These are phyloP conservation scores for Yamadazyma dushanensis DNA, from an alignment of 1,139 yeast species.

Conservation along the genomic window DNA sequence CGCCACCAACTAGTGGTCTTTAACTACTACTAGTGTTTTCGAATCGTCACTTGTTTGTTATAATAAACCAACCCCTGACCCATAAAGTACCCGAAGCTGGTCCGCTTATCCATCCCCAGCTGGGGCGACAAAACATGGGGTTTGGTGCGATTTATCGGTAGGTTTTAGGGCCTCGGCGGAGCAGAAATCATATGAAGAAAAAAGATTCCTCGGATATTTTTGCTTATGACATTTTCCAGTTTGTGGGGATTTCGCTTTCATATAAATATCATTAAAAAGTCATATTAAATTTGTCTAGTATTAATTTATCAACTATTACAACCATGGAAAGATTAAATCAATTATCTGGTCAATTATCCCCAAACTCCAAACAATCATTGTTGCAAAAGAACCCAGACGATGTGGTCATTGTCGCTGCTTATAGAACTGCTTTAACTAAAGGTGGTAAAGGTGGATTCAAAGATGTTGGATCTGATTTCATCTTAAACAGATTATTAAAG, in stretches of 20 bases:
- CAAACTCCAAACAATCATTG: slow-evolving; percentile 44
- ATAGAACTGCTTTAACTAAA: slow-evolving; percentile 85
- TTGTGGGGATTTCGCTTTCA: slow-evolving; percentile 15
- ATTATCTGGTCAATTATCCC: slow-evolving; percentile 55
- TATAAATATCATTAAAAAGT: slow-evolving; percentile 10
- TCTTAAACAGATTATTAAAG: slow-evolving; percentile 62
- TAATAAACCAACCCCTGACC: too few species aligned
- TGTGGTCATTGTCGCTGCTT: slow-evolving; percentile 83
- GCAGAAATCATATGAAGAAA: slow-evolving; percentile 5
- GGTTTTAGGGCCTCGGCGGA: slow-evolving; percentile 3
- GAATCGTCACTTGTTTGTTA: too few species aligned
- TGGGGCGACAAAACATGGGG: too few species aligned
- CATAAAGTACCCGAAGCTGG: too few species aligned
- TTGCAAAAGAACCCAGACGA: slow-evolving; percentile 73
- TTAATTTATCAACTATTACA: slow-evolving; percentile 3
- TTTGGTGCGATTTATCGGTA: background rate
- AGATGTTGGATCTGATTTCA: slow-evolving; percentile 73
- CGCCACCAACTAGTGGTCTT: too few species aligned
- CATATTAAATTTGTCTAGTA: background rate
- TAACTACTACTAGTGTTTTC: too few species aligned
- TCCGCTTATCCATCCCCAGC: too few species aligned
- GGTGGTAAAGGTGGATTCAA: slow-evolving; percentile 83
- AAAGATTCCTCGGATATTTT: slow-evolving; percentile 5
- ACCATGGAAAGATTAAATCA: slow-evolving; percentile 62
- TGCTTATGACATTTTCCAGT: slow-evolving; percentile 1